Evolutionary conservation across 1,284 basidiomycete species (phyloP), one percentile per base, ranked within the genome.

Genomic region (Tilletia indica): DNA sequence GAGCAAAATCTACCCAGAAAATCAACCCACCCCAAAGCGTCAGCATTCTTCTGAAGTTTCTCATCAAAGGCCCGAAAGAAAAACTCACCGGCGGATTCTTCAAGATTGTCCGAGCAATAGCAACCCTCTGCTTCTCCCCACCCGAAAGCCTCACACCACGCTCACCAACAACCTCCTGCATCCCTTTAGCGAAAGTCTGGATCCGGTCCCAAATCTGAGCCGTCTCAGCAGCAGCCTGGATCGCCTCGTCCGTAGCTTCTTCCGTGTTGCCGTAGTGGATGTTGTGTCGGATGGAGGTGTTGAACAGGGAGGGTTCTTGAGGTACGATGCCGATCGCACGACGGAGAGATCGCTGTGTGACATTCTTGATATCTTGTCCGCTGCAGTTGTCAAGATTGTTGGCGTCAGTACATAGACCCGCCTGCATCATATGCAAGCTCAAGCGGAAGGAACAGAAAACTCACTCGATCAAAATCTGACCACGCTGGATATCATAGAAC

Each of bases 51-150:
- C 6, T 42, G 5, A 36, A 36, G 14, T 19, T 49, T 14, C 11
- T 25, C 31, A 49, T 16, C 48, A 49, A 6, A n/a, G 25, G 25
- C 21, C 5, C 19, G 47, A 25, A 34, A n/a, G 31, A 5, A 14
- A 12, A 31, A 56, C 68, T 68, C 68, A 68, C 68, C 9, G 61
- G 61, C 19, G 94, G 92, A 80, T 91, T 91, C 85, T 95, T 95
- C 70, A 93, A 85, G 67, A 96, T 87, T 2, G 93, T 93, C 68
- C 93, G 87, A 0, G 94, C 93, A 78, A 97, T 91, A 12, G 93
- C 91, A 12, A 94, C 91, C 3, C 91, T 88, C 81, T 94, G 93
- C 85, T 92, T 92, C 85, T 93, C 92, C 45, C 82, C 82, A 0
- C 86, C 86, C 4, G 78, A 81, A 66, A 95, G 85, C 64, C 92